Evolutionary conservation across 441 rosid genomes (phyloP).

Genomic region (Rhodomyrtus psidioides): DNA sequence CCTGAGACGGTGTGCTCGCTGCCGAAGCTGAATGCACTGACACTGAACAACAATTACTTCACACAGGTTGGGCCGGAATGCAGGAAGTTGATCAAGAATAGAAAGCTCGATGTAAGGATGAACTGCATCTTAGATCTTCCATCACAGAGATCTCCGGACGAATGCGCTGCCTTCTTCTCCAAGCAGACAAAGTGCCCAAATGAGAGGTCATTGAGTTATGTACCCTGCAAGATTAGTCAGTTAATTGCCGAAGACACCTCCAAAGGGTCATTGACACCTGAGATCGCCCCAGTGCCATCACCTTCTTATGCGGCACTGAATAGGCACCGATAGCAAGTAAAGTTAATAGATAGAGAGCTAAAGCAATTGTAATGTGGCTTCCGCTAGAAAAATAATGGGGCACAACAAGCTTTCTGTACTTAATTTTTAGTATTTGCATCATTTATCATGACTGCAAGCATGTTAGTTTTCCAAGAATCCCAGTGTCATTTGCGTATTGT

Average conservation of each 20-base stretch:
- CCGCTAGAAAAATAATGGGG: background rate
- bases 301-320: constrained; percentile 3
- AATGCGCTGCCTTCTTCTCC: background rate
- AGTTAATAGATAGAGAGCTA: background rate
- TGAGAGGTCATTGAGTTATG: background rate
- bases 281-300: background rate
- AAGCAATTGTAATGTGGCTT: background rate
- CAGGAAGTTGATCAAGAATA: background rate
- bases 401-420: background rate
- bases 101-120: constrained; percentile 1
- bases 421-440: background rate
- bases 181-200: background rate
- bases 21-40: background rate
- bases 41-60: constrained; percentile 10
- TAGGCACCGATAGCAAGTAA: background rate
- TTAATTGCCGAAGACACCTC: background rate
- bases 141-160: background rate
- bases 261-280: background rate
- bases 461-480: background rate
- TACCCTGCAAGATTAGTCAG: background rate
- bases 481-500: background rate
- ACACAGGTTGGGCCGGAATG: constrained; percentile 5
- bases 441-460: background rate
- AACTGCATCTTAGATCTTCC: constrained; percentile 9
- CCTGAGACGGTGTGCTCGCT: constrained; percentile 4